These are phyloP conservation scores for Barbarea vulgaris DNA, from an alignment of 345 rosid species.

Conservation along the genomic window DNA sequence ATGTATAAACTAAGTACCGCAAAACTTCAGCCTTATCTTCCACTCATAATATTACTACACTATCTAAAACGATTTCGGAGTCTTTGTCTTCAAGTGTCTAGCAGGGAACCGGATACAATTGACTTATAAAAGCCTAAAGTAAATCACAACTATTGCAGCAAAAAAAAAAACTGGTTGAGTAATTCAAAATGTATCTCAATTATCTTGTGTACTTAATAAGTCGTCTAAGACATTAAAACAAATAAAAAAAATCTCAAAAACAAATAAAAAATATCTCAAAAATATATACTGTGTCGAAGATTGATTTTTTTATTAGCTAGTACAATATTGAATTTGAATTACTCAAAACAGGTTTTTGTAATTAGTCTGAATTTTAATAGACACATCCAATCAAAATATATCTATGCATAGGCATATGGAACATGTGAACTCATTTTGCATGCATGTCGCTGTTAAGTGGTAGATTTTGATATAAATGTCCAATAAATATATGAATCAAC, in stretches of 20 bases:
- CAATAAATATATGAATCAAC: conserved; percentile 1
- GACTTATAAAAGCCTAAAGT: not conserved
- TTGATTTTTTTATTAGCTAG: not conserved
- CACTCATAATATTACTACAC: conserved; percentile 27
- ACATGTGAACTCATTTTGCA: conserved; percentile 26
- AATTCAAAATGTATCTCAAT: not conserved
- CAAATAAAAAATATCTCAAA: not conserved
- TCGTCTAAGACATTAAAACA: not conserved
- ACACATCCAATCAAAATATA: not conserved
- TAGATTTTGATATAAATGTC: conserved; percentile 16
- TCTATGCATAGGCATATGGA: conserved; percentile 2
- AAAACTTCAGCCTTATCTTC: conserved; percentile 40
- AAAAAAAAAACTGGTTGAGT: not conserved
- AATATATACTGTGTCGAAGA: not conserved
- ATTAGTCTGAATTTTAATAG: not conserved
- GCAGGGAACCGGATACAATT: conserved; percentile 24
- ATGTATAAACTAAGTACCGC: conserved; percentile 25
- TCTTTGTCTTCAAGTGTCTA: conserved; percentile 30
- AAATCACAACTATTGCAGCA: not conserved
- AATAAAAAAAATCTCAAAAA: not conserved
- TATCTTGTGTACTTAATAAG: not conserved
- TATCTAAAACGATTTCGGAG: conserved; percentile 20
- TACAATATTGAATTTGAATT: not conserved
- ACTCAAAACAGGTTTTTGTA: not conserved
- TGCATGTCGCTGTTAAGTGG: conserved; percentile 27